Base-by-base conservation (phyloP, 2,329 filamentous ascomycete species). In the Raffaelea arxii region DNA sequence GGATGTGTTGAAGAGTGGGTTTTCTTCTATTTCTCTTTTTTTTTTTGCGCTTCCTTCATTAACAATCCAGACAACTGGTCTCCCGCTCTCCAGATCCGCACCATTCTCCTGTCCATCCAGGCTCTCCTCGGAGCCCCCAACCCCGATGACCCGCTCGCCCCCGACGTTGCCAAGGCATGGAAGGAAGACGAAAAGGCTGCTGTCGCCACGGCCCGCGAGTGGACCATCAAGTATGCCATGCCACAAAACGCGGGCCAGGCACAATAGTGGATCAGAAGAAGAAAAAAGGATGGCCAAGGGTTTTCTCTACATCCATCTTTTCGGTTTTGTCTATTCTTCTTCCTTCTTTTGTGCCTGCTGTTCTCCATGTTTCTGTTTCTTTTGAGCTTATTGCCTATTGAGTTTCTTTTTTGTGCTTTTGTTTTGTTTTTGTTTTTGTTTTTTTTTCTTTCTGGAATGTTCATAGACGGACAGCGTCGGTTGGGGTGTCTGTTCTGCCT, bases 61-160 rank as follows among this genome's bases (percentile, higher is more conserved):
- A 30, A 40, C 35, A 3, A 3, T 52, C 10, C 51, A 96, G 90
- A 91, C 65, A 98, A 98, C 75, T 98, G 92, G 92, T 97, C 91
- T 21, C 92, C 92, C 5, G 92, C 94, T 14, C 78, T 98, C 25
- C 92, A 98, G 67, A 98, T 98, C 62, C 84, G 92, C 53, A 98
- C 92, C 6, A 98, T 98, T 55, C 80, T 98, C n/a, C 81, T 98
- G 46, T 97, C 91, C 10, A 98, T 98, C 63, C 94, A 98, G 67
- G 92, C 92, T 43, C 77, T 98, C 22, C 81, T 98, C 14, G 92
- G 92, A 39, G 91, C 92, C 6, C 92, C 92, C 14, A 98, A 98
- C 67, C 92, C 94, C 25, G 92, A 98, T 60, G 92, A 98, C 61
- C 94, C 92, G n/a, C 79, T 98, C 37, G 94, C 92, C 43, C 94